Evolutionary conservation across 2,329 filamentous ascomycete species (phyloP).

Genomic region (Chalaropsis thielavioides): DNA sequence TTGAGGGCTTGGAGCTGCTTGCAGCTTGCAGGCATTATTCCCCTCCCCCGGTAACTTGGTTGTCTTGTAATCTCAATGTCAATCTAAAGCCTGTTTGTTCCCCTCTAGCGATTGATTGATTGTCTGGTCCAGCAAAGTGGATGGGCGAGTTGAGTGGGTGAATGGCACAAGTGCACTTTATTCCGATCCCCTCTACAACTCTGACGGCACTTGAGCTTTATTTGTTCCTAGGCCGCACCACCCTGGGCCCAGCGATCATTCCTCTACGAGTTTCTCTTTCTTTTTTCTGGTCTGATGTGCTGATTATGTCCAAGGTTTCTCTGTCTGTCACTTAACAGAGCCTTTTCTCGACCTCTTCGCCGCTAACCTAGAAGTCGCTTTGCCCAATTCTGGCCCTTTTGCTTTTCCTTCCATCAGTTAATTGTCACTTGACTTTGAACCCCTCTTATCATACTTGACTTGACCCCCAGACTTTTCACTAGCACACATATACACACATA

Average conservation of each 20-base stretch:
- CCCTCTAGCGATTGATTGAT: neutral
- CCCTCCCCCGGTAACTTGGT: neutral
- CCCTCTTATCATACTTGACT: neutral
- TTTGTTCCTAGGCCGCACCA: neutral
- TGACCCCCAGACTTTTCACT: neutral
- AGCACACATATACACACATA: neutral
- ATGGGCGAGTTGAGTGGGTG: neutral
- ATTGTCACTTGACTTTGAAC: neutral
- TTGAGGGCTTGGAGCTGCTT: neutral
- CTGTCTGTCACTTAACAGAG: neutral
- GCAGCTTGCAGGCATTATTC: neutral
- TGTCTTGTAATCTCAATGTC: neutral
- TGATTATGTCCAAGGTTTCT: neutral
- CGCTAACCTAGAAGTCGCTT: no score
- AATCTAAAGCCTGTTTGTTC: conserved; percentile 5
- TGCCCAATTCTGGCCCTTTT: neutral
- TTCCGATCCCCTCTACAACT: neutral
- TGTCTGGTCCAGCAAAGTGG: neutral
- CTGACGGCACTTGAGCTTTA: neutral
- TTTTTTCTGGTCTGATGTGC: neutral
- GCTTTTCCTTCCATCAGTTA: neutral
- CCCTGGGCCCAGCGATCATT: conserved; percentile 4
- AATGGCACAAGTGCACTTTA: neutral
- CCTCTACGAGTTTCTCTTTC: neutral
- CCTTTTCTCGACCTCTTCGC: no score